Conservation (phyloP, 1,139 yeast genomes). For the Yamadazyma triangularis region DNA sequence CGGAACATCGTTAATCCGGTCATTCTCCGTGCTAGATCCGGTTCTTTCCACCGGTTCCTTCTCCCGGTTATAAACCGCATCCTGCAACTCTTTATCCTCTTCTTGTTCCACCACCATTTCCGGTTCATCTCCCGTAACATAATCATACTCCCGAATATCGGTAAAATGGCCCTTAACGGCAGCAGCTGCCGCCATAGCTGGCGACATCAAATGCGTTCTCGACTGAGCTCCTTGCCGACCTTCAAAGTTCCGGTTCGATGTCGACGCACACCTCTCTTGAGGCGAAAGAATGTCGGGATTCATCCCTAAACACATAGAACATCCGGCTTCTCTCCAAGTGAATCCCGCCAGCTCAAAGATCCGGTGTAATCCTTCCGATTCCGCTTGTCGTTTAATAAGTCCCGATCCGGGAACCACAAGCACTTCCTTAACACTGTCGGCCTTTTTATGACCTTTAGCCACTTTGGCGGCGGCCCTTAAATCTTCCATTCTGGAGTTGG, state of each 20-base stretch:
- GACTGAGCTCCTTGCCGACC: conserved; percentile 98
- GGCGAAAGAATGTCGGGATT: conserved; percentile 95
- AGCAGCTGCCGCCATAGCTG: conserved; percentile 99
- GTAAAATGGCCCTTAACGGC: conserved; percentile 87
- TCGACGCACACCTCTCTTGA: conserved; percentile 95
- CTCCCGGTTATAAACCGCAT: conserved; percentile 68
- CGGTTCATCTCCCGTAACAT: conserved; percentile 57
- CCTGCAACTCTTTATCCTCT: conserved; percentile 58
- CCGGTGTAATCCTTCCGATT: conserved; percentile 88
- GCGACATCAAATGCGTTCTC: conserved; percentile 97
- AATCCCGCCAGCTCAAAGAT: conserved; percentile 90
- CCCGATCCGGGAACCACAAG: conserved; percentile 98
- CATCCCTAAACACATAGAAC: conserved; percentile 99
- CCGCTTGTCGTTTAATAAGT: conserved; percentile 88
- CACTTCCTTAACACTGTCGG: conserved; percentile 74
- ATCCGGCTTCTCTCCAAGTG: conserved; percentile 99
- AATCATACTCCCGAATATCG: conserved; percentile 81
- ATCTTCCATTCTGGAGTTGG: conserved; percentile 96
- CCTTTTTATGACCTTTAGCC: conserved; percentile 86
- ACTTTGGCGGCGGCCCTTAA: conserved; percentile 92
- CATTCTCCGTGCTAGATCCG: conserved; percentile 35
- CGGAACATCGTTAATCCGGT: conserved; percentile 58
- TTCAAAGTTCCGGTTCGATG: conserved; percentile 97
- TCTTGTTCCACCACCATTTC: conserved; percentile 52
- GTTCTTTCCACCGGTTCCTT: conserved; percentile 49